Base-by-base conservation (phyloP, 2,329 filamentous ascomycete genomes). In the Diatrype stigma region DNA sequence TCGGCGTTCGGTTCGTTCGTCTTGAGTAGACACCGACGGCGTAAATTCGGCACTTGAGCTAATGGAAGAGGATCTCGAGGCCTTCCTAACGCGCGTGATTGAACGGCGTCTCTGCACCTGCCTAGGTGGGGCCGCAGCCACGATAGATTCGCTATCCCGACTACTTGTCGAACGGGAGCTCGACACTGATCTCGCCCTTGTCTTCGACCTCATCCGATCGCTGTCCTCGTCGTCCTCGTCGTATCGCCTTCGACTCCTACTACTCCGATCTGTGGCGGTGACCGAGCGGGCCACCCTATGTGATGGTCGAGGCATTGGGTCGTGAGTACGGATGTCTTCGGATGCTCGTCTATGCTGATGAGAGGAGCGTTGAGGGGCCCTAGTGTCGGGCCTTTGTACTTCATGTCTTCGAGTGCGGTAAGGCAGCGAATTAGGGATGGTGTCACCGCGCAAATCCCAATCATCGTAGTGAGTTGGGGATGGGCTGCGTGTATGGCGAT, bases 31-130 rank as follows among this genome's bases (percentile, higher is more conserved):
- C n/a, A 62, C 56, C 38, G 67, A 69, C 4, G 62, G 61, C n/a
- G 67, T 68, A n/a, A 70, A 70, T 14, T 70, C 70, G 37, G 63
- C 64, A 19, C 71, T 73, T 6, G 71, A 70, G 23, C 70, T 72
- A 47, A 62, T 67, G 7, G 67, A 60, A 3, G 70, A 71, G 46
- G 62, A 68, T 42, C 62, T 64, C 48, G 62, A 70, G 23, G 66
- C 70, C 37, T 63, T 60, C 48, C 61, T 63, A 38, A 72, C 70
- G 21, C 63, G 60, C 6, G 67, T 69, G 22, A 69, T 70, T 3
- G 72, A 73, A 35, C 67, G 69, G 53, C 69, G 65, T 47, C 60
- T 60, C 50, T 63, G 67, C 26, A 65, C 65, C 26, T 71, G 71
- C 26, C 61, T 66, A 38, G 69, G 69, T 22, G 63, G 61, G 1